phyloP scores from a whole-genome alignment of 192 early-diverging fungal genomes.

The Diversispora epigaea region DNA sequence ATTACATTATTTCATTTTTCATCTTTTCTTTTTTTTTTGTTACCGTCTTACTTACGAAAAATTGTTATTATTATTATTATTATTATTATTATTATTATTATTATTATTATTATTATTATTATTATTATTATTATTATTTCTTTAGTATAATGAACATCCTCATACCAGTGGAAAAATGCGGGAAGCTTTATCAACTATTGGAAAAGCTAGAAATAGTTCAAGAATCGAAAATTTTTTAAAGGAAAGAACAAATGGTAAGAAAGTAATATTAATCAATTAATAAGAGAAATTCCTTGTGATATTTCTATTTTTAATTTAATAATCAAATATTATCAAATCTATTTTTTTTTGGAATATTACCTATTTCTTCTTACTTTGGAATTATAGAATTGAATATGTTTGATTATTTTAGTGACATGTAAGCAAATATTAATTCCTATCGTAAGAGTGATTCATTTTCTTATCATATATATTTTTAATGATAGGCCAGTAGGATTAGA shows the following conservation, averaged over 20 bases:
- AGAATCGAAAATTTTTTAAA: neutral
- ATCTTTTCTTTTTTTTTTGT: neutral
- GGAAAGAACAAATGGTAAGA: neutral
- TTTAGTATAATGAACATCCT: neutral
- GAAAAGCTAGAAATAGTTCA: constrained; percentile 6
- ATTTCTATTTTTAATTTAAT: too few species aligned
- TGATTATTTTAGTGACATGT: neutral
- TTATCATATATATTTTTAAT: neutral
- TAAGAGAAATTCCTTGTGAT: too few species aligned
- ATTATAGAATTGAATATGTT: neutral
- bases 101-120: neutral
- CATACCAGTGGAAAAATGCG: constrained; percentile 7
- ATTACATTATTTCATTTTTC: constrained; percentile 1
- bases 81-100: neutral
- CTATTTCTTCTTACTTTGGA: neutral
- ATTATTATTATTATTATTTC: too few species aligned
- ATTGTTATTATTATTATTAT: neutral
- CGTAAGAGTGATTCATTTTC: neutral
- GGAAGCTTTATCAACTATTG: constrained; percentile 13
- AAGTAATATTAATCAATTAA: neutral
- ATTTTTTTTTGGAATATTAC: neutral
- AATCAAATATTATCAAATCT: neutral
- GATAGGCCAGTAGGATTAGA: constrained; percentile 67
- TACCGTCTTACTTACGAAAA: neutral
- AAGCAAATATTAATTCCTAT: neutral